Percentiles rank a stretch among this genome's conserved stretches.
These are phyloP conservation scores for Parsonsia alboflavescens DNA, from an alignment of 257 asterid genomes.

Conservation along the genomic window DNA sequence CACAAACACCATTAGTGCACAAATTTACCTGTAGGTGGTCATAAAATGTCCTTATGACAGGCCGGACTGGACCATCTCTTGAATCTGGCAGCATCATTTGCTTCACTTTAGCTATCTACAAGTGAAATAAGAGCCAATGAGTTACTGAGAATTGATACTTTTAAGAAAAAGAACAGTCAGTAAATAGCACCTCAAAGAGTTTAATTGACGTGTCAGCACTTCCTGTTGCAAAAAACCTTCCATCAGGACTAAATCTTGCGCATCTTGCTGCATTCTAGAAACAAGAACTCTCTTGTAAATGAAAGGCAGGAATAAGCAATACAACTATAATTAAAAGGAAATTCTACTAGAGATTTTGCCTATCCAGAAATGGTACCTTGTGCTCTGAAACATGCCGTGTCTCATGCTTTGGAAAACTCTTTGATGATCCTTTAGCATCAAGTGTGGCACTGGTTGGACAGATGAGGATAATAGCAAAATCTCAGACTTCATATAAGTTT, in stretches of 20 bases:
- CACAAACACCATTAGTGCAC: neutral
- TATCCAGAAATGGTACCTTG: constrained; percentile 45
- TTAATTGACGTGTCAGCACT: constrained; percentile 83
- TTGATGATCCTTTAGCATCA: constrained; percentile 58
- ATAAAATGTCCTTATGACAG: constrained; percentile 64
- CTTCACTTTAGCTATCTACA: constrained; percentile 60
- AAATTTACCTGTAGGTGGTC: constrained; percentile 65
- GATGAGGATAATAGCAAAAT: constrained; percentile 4
- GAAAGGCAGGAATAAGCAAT: constrained; percentile 14
- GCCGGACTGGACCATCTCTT: constrained; percentile 61
- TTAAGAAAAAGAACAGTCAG: constrained; percentile 8
- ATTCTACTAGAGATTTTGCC: neutral
- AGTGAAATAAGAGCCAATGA: constrained; percentile 17
- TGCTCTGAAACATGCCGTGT: constrained; percentile 73
- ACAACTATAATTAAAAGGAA: neutral
- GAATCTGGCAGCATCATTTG: constrained; percentile 75
- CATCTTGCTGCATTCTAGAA: constrained; percentile 68
- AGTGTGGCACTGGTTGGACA: constrained; percentile 42
- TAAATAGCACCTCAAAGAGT: constrained; percentile 53
- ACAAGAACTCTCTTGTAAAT: constrained; percentile 11
- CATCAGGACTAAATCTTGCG: constrained; percentile 87
- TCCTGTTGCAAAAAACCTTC: constrained; percentile 83
- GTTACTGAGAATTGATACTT: constrained; percentile 12
- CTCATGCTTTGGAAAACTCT: constrained; percentile 73
- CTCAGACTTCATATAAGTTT: neutral